Base-by-base conservation (phyloP, 768 basidiomycete species). In the Krasilnikovozyma curviuscula region DNA sequence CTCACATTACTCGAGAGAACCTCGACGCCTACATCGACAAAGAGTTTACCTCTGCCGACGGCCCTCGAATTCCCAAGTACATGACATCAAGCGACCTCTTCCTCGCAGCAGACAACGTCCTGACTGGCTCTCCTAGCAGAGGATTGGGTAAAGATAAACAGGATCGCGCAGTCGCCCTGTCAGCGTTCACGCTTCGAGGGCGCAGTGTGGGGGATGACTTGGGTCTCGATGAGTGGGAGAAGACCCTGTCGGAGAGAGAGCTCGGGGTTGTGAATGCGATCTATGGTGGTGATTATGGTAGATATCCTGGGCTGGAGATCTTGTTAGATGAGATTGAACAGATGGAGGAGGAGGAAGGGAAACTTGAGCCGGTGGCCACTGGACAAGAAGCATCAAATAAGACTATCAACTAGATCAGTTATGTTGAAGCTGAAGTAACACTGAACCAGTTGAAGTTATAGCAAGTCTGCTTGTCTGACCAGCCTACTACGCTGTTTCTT, bases 21-120 rank as follows among this genome's bases (percentile, higher is more conserved):
- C 50, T 52, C 21, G 40, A 47, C 44, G 32, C 23, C 19, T 16
- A 37, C 28, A 47, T 52, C 46, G 40, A 46, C 41, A 33, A 33
- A 19, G 44, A 40, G 38, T 52, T 46, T 28, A 31, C 29, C 13
- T 40, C 40, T 23, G 10, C 24, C 14, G 29, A 16, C 24, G 37
- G 37, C 37, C 6, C n/a, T n/a, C n/a, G n/a, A 21, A 5, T 46
- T 46, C 3, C 40, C 40, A n/a, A 32, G 23, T 18, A 37, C 43
- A 21, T 46, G 50, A 12, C 50, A 44, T 44, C 42, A 30, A 42
- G 4, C 43, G 43, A 7, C 35, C 49, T 13, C 35, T 12, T 23
- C 23, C 35, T 37, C 35, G 18, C 10, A n/a, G 10, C 18, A 37
- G 7, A 23, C 35, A 7, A 18, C 35, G 10, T 37, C 35, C 35